Evolutionary conservation across 805 yeast genomes (phyloP).

Genomic region (Saturnispora besseyi): DNA sequence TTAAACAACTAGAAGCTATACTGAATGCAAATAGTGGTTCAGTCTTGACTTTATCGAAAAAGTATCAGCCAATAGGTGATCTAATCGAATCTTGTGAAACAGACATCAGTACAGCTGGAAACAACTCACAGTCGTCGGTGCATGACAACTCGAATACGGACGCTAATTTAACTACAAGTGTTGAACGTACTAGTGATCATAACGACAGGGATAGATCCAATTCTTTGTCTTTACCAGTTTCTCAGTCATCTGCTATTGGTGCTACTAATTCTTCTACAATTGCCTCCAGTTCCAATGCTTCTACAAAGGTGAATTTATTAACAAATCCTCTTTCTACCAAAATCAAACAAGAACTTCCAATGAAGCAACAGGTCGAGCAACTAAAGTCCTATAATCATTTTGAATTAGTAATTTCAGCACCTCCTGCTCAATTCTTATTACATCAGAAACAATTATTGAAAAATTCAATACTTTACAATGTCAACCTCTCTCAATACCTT

Average conservation of each 20-base stretch:
- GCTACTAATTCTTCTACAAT: too few species aligned
- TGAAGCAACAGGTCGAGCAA: background rate
- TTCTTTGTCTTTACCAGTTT: background rate
- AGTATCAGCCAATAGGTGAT: slow-evolving; percentile 24
- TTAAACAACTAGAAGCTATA: slow-evolving; percentile 41
- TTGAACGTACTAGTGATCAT: background rate
- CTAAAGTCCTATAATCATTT: slow-evolving; percentile 12
- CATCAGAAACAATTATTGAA: slow-evolving; percentile 6
- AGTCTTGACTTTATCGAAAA: slow-evolving; percentile 12
- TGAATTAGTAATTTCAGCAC: slow-evolving; percentile 8
- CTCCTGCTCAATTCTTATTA: background rate
- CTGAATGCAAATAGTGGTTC: slow-evolving; percentile 24
- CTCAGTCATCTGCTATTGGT: too few species aligned
- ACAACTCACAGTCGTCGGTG: background rate
- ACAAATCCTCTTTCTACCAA: background rate
- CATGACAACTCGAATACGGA: background rate
- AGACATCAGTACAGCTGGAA: background rate
- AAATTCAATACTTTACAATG: slow-evolving; percentile 31
- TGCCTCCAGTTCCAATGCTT: too few species aligned
- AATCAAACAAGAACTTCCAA: background rate
- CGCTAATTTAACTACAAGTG: background rate
- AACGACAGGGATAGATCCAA: background rate
- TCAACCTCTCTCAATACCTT: slow-evolving; percentile 38
- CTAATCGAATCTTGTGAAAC: slow-evolving; percentile 7
- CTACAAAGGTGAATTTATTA: background rate